Base-by-base conservation (phyloP, 2,329 filamentous ascomycete genomes). In the Cercospora sojina region DNA sequence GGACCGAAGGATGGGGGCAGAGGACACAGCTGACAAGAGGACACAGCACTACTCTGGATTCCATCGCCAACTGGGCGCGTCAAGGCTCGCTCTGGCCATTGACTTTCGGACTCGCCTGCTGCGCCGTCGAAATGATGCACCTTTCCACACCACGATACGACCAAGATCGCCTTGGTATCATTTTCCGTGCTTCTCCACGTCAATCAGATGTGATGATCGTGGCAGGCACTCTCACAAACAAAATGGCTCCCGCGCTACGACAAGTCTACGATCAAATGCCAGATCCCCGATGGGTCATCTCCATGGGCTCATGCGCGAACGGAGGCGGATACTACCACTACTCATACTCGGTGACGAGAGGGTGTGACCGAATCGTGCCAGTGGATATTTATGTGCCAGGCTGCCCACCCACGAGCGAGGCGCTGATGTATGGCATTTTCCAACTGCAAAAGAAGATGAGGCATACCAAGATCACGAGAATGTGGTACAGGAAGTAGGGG, bases 211-310 rank as follows among this genome's bases (percentile, higher is more conserved):
- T 96, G 71, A 95, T 96, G 92, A 95, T 96, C 75, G 92, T 96
- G 23, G 92, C 92, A 27, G 92, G 92, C 58, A 96, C 92, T n/a
- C 85, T 96, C 66, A 94, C 91, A 70, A 96, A 96, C 85, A 96
- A 96, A 84, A 96, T 96, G 92, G 92, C 91, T 0, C 91, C 92
- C 1, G 92, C 92, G 31, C 83, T 96, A 73, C 85, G 92, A 77
- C 91, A 94, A 80, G 89, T 95, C 67, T 96, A 96, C 82, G 92
- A 96, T 79, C 92, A 96, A 83, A 96, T 96, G 92, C 91, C 92
- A 38, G 92, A 96, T 35, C 92, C 92, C 18, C 86, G 90, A 75
- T 96, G 92, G 91, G 91, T 93, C 32, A 85, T 90, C 75, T 90
- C 86, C 73, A 93, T 93, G 91, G 91, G 91, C n/a, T 90, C 87